Conservation (phyloP, 805 yeast genomes). For the Candida dajiaensis region DNA sequence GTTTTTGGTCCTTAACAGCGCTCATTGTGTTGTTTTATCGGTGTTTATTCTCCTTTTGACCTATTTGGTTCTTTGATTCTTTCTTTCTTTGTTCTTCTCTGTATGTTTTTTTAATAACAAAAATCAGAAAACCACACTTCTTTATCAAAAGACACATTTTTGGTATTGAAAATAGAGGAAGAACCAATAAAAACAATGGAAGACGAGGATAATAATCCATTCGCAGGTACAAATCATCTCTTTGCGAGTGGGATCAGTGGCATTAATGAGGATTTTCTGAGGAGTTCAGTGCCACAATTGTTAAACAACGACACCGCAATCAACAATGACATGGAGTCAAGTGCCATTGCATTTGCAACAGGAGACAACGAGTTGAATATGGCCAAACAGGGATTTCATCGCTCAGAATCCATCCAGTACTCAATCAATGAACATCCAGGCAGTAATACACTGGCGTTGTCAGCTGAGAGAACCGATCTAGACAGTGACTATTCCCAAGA, state of each 20-base stretch:
- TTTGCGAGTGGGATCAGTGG: constrained; percentile 18
- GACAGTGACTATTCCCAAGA: neutral
- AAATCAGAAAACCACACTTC: no score
- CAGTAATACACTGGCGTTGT: neutral
- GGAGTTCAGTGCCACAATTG: neutral
- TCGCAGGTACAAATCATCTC: constrained; percentile 24
- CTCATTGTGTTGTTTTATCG: no score
- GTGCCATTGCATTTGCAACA: constrained; percentile 1
- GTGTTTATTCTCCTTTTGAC: no score
- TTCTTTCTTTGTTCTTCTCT: no score
- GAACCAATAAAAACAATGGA: constrained; percentile 1
- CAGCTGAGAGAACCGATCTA: no score
- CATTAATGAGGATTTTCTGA: constrained; percentile 1
- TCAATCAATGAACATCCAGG: neutral
- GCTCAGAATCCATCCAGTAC: neutral
- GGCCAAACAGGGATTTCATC: neutral
- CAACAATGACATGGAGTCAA: constrained; percentile 2
- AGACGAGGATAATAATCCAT: constrained; percentile 31
- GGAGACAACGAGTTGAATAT: neutral
- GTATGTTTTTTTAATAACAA: no score
- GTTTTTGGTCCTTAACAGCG: neutral
- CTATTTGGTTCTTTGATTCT: no score
- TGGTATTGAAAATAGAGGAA: no score
- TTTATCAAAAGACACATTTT: no score
- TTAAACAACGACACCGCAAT: no score